Evolutionary conservation across 192 early-diverging fungal species (phyloP), one percentile per base, ranked within the genome.

Genomic region (Linderina pennispora): DNA sequence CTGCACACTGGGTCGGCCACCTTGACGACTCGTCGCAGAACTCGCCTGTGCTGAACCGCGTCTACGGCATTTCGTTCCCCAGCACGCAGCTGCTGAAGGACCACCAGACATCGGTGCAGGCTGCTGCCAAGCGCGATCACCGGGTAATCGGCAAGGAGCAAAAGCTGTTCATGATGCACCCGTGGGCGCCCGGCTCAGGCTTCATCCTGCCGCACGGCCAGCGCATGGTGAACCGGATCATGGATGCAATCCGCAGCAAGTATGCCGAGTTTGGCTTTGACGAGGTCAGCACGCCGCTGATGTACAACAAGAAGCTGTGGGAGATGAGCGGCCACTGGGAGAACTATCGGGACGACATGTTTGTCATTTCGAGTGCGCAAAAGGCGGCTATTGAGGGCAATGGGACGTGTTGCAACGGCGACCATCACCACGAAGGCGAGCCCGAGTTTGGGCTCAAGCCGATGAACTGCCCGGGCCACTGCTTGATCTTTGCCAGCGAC

Each of bases 381-480:
- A n/a, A n/a, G n/a, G 14, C 33, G 13, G 21, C 33, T 23, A 22
- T 33, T 14, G 17, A 28, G 14, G 33, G 15, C 14, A 18, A n/a
- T 10, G 42, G 63, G 28, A 59, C 61, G 36, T 74, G 80, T 36
- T 23, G 32, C n/a, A 60, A 78, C 32, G 48, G 34, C 9, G 54
- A 49, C 4, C 31, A 26, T 14, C 36, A 41, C 23, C 1, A 34
- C 2, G 41, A 53, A n/a, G 61, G 55, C 11, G 84, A 83, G 25
- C 76, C 83, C 23, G 51, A 83, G 15, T 84, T 82, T 72, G 88
- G 89, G 7, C 73, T 97, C n/a, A 97, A 97, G 55, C 94, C 94
- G 9, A 97, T 97, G 94, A 97, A 97, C 58, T 97, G 94, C 50
- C 94, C 94, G 2, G 92, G 92, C 2, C 94, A 97, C 59, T 97